phyloP scores from a whole-genome alignment of 257 asterid genomes.

The Fraxinus anomala region DNA sequence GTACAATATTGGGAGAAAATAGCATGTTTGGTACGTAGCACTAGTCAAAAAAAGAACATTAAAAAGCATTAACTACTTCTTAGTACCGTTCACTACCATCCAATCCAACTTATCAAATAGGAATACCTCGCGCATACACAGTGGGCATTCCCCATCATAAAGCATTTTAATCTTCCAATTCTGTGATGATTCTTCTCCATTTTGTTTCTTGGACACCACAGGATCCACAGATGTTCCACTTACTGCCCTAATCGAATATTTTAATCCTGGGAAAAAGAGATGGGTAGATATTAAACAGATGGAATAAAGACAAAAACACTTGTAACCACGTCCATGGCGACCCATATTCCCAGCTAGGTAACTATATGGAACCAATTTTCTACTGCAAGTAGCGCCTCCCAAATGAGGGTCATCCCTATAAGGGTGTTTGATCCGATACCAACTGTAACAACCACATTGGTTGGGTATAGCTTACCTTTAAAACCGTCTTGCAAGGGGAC shows the following conservation, averaged over 20 bases:
- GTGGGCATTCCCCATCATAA: conserved; percentile 86
- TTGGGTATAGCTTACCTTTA: no score
- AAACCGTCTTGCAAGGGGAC: no score
- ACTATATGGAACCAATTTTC: no score
- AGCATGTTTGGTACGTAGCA: not conserved
- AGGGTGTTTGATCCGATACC: no score
- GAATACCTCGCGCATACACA: conserved; percentile 81
- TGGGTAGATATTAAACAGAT: not conserved
- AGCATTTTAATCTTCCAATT: conserved; percentile 89
- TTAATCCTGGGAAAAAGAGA: conserved; percentile 32
- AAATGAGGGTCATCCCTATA: no score
- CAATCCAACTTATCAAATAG: not conserved
- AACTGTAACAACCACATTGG: no score
- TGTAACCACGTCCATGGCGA: no score
- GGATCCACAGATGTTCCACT: conserved; percentile 56
- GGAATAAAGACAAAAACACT: not conserved
- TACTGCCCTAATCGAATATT: conserved; percentile 42
- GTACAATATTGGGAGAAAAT: not conserved
- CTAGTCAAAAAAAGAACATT: not conserved
- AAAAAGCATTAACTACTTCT: not conserved
- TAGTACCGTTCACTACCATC: not conserved
- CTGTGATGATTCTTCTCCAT: conserved; percentile 39
- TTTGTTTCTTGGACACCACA: conserved; percentile 48
- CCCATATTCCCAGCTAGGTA: no score
- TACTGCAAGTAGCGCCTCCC: no score